A percentile compares a stretch with the other conserved stretches of the same genome.
Evolutionary conservation across 768 basidiomycete species (phyloP).

Genomic region (Dacryopinax spathularia): DNA sequence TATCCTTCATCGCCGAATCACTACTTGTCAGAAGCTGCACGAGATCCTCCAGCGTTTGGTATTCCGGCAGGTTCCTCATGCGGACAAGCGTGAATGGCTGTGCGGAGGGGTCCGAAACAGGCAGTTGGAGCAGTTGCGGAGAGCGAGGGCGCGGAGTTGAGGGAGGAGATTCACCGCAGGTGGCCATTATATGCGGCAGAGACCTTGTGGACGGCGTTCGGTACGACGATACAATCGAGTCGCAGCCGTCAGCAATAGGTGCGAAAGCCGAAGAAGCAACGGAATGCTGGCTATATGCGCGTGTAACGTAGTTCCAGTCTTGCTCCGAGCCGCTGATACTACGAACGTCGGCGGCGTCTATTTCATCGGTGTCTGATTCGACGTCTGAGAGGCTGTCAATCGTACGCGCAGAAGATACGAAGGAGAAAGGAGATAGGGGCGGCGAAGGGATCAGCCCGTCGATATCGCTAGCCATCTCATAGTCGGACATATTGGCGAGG

Average conservation of each 20-base stretch:
- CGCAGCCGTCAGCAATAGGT: background rate
- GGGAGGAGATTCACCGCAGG: background rate
- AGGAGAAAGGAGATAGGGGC: background rate
- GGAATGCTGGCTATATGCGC: background rate
- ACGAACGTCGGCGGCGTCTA: background rate
- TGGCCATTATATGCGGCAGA: background rate
- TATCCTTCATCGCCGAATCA: background rate
- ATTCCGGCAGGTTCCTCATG: background rate
- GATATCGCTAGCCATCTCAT: background rate
- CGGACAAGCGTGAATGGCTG: background rate
- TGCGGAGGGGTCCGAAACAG: background rate
- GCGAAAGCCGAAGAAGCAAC: background rate
- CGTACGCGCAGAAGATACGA: background rate
- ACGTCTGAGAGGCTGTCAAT: background rate
- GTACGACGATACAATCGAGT: background rate
- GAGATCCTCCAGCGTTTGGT: background rate
- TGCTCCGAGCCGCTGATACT: background rate
- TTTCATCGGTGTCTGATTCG: background rate
- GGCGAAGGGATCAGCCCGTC: background rate
- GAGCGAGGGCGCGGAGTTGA: background rate
- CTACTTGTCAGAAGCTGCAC: background rate
- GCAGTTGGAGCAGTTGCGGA: background rate
- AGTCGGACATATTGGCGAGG: slow-evolving; percentile 1
- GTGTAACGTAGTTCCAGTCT: background rate
- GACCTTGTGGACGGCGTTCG: background rate